Conservation (phyloP, 139 green algal genomes). For the Chlorella sp. region DNA sequence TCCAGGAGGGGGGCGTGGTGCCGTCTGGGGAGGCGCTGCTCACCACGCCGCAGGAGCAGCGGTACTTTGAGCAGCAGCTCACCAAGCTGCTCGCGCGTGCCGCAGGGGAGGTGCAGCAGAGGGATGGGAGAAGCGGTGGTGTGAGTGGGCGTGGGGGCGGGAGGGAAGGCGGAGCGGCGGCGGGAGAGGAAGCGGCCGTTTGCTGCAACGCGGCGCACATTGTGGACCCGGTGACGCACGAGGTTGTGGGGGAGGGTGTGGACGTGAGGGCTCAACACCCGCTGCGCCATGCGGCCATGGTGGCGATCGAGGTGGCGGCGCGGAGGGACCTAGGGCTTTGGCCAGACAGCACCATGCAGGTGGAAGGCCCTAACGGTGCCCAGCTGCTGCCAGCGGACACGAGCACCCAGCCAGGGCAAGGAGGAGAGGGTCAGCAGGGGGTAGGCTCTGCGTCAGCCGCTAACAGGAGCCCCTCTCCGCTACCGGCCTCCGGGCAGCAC, state of each 20-base stretch:
- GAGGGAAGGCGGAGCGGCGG: too few relatives aligned
- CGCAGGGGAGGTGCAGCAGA: too few relatives aligned
- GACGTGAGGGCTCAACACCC: slow-evolving; percentile 45
- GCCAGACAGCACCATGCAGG: too few relatives aligned
- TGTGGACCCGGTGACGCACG: slow-evolving; percentile 39
- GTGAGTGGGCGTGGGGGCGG: too few relatives aligned
- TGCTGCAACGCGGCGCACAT: slow-evolving; percentile 59
- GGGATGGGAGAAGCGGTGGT: too few relatives aligned
- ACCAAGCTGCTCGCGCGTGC: slow-evolving; percentile 18
- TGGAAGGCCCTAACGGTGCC: too few relatives aligned
- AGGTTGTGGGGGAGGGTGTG: slow-evolving; percentile 27
- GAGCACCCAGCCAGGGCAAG: too few relatives aligned
- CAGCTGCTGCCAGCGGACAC: too few relatives aligned
- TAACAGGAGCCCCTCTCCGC: too few relatives aligned
- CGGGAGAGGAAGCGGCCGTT: not conserved
- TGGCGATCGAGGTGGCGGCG: slow-evolving; percentile 55
- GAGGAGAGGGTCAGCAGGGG: too few relatives aligned
- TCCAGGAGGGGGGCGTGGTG: slow-evolving; percentile 26
- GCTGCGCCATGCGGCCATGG: slow-evolving; percentile 75
- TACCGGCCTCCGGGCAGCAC: too few relatives aligned
- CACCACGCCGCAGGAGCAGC: slow-evolving; percentile 4
- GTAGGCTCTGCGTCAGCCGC: too few relatives aligned
- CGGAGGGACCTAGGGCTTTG: slow-evolving; percentile 50
- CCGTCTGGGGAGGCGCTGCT: slow-evolving; percentile 13
- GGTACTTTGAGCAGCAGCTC: slow-evolving; percentile 49